Evolutionary conservation across 2,329 filamentous ascomycete genomes (phyloP).

Genomic region (Mollisiaceae sp.): DNA sequence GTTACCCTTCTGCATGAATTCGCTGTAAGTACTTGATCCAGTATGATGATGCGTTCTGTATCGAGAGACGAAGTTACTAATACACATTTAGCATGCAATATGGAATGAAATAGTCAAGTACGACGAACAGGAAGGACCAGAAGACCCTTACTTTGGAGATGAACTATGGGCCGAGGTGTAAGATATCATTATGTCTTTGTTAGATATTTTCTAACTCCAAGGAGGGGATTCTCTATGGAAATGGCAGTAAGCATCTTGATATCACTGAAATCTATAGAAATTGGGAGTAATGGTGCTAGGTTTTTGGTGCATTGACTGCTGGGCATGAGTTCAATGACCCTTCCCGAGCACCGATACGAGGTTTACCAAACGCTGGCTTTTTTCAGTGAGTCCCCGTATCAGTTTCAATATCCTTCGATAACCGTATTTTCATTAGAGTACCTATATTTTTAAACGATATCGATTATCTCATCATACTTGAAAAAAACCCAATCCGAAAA

Average conservation of each 20-base stretch:
- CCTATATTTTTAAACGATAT: too few species aligned
- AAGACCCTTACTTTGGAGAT: background rate
- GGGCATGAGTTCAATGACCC: background rate
- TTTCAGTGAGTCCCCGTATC: background rate
- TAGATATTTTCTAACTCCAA: background rate
- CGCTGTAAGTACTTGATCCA: background rate
- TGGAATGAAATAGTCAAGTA: background rate
- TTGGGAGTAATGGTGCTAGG: background rate
- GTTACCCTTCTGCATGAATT: background rate
- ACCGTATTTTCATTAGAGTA: too few species aligned
- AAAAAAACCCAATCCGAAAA: background rate
- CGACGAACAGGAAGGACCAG: too few species aligned
- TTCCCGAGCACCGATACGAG: background rate
- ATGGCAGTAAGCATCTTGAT: too few species aligned
- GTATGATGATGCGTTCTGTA: too few species aligned
- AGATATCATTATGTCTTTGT: background rate
- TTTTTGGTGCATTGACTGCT: background rate
- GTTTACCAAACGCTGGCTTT: background rate
- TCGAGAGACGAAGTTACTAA: too few species aligned
- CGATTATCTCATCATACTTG: background rate
- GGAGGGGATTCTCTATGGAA: background rate
- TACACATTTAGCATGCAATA: background rate
- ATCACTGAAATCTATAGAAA: too few species aligned
- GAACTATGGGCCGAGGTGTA: background rate
- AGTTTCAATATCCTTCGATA: too few species aligned